Evolutionary conservation across 192 early-diverging fungal genomes (phyloP).

Genomic region (Entomortierella chlamydospora): DNA sequence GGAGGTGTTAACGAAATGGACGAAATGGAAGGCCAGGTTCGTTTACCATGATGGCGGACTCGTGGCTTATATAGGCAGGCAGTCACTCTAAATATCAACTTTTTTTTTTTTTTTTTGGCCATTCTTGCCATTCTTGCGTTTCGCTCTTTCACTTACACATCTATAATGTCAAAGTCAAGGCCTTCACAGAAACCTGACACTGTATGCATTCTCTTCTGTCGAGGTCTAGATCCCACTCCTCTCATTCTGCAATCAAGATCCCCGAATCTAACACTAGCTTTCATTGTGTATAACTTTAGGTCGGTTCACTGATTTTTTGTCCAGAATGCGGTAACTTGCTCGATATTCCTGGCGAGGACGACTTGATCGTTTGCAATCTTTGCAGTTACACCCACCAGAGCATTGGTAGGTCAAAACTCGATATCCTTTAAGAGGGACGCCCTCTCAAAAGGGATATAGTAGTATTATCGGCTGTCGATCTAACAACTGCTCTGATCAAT

Average conservation of each 20-base stretch:
- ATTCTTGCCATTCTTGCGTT: background rate
- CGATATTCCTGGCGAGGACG: conserved; percentile 84
- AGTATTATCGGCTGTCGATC: background rate
- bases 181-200: conserved; percentile 51
- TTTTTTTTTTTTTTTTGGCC: conserved; percentile 9
- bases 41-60: no score
- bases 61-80: background rate
- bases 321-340: conserved; percentile 90
- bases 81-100: background rate
- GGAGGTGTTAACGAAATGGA: no score
- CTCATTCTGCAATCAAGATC: background rate
- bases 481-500: background rate
- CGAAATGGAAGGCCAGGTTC: no score
- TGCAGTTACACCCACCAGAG: conserved; percentile 78
- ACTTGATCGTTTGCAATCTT: conserved; percentile 82
- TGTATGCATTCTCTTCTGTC: conserved; percentile 9
- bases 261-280: background rate
- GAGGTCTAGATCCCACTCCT: background rate
- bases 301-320: conserved; percentile 91
- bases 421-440: background rate
- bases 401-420: conserved; percentile 57
- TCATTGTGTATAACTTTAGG: conserved; percentile 1
- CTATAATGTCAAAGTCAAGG: conserved; percentile 37
- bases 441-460: background rate
- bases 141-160: background rate